A percentile compares a stretch with the other conserved stretches of the same genome.
These are phyloP conservation scores for Pseudopithomyces chartarum DNA, from an alignment of 2,329 filamentous ascomycete species.

Conservation along the genomic window DNA sequence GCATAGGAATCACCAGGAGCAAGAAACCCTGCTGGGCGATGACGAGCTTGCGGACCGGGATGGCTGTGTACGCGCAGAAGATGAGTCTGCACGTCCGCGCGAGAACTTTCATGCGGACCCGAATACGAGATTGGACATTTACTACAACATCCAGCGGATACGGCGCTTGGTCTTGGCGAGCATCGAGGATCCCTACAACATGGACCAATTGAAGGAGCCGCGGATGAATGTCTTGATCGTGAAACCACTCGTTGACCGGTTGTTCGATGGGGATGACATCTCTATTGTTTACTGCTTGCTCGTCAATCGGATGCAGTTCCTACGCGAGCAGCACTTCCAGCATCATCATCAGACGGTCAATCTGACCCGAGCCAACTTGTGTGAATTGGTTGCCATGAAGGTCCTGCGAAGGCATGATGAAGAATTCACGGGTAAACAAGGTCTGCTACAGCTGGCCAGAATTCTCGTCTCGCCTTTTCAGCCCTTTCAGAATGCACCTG, in stretches of 20 bases:
- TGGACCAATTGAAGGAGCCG: constrained; percentile 79
- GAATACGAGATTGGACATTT: constrained; percentile 70
- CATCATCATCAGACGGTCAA: constrained; percentile 82
- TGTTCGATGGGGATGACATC: constrained; percentile 79
- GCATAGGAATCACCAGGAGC: constrained; percentile 53
- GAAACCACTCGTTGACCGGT: constrained; percentile 79
- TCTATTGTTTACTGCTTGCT: constrained; percentile 84
- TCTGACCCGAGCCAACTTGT: constrained; percentile 75
- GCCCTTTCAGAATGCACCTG: constrained; percentile 81
- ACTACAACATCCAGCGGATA: constrained; percentile 75
- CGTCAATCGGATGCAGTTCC: constrained; percentile 79
- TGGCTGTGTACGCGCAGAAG: constrained; percentile 49
- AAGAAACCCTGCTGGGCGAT: constrained; percentile 53
- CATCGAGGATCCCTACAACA: constrained; percentile 67
- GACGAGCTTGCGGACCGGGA: constrained; percentile 52
- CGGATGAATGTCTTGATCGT: constrained; percentile 82
- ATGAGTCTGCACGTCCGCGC: constrained; percentile 39
- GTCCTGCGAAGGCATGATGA: constrained; percentile 80
- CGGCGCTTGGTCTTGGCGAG: constrained; percentile 53
- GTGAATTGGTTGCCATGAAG: constrained; percentile 78
- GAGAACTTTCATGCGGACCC: constrained; percentile 56
- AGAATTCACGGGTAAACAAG: constrained; percentile 71
- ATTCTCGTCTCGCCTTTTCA: constrained; percentile 84
- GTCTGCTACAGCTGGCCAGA: constrained; percentile 75
- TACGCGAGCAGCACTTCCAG: constrained; percentile 76